phyloP scores from a whole-genome alignment of 768 basidiomycete genomes.

The Naganishia randhawae region DNA sequence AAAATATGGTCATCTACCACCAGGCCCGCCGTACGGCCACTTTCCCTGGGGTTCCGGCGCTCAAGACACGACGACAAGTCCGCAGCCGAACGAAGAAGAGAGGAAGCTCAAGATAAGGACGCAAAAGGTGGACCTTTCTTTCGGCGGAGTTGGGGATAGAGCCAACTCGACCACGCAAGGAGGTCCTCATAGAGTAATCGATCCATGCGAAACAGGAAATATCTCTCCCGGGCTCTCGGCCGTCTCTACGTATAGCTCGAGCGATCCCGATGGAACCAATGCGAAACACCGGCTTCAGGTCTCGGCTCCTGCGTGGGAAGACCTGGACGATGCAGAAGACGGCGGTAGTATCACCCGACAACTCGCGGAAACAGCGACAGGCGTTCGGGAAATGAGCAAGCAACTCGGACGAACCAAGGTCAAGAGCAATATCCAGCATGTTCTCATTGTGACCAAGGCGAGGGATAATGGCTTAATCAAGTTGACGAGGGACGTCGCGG shows the following conservation, averaged over 20 bases:
- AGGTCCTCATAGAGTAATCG: not conserved
- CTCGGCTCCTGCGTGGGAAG: conserved; percentile 32
- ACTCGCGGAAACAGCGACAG: conserved; percentile 92
- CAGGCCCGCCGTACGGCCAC: conserved; percentile 52
- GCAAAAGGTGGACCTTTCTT: not conserved
- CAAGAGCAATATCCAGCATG: conserved; percentile 81
- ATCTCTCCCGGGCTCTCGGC: conserved; percentile 19
- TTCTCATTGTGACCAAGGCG: conserved; percentile 95
- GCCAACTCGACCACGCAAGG: conserved; percentile 11
- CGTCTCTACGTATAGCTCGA: conserved; percentile 27
- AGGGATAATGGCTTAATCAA: conserved; percentile 94
- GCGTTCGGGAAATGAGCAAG: conserved; percentile 98
- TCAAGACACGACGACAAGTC: not conserved
- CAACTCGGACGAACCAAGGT: conserved; percentile 92
- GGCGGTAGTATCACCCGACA: conserved; percentile 79
- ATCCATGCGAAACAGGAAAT: conserved; percentile 4
- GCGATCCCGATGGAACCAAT: conserved; percentile 31
- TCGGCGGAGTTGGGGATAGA: not conserved
- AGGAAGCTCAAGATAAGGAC: not conserved
- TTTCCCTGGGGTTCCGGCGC: not conserved
- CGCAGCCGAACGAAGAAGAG: not conserved
- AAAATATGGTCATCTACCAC: conserved; percentile 65
- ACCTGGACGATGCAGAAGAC: conserved; percentile 61
- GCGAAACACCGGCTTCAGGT: conserved; percentile 38
- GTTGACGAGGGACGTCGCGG: conserved; percentile 84